Evolutionary conservation across 768 basidiomycete genomes (phyloP).

Genomic region (Chlorophyllum brunneum): DNA sequence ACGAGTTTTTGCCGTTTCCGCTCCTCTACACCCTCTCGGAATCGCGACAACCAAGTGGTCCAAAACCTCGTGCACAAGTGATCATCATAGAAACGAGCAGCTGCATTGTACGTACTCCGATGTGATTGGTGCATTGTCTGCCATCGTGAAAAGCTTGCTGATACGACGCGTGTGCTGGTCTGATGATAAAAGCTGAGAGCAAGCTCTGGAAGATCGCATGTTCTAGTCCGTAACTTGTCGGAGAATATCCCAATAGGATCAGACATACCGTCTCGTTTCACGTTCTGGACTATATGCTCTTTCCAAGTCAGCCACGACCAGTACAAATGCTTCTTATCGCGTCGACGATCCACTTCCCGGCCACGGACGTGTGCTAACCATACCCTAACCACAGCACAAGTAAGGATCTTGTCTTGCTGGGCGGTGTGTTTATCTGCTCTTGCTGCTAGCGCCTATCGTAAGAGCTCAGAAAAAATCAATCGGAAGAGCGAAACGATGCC

Average conservation of each 20-base stretch:
- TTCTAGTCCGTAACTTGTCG: background rate
- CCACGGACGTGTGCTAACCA: constrained; percentile 27
- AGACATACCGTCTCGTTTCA: constrained; percentile 19
- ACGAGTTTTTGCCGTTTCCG: constrained; percentile 21
- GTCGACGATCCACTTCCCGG: constrained; percentile 19
- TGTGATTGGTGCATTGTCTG: constrained; percentile 19
- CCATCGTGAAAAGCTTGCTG: constrained; percentile 18
- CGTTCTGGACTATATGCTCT: constrained; percentile 15
- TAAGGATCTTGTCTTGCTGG: constrained; percentile 22
- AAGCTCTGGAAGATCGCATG: constrained; percentile 16
- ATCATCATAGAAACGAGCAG: constrained; percentile 19
- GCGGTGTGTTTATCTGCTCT: constrained; percentile 49
- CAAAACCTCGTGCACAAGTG: constrained; percentile 16
- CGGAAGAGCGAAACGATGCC: constrained; percentile 2
- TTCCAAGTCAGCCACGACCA: constrained; percentile 21
- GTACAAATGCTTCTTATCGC: constrained; percentile 14
- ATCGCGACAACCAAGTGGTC: constrained; percentile 1
- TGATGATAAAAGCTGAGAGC: constrained; percentile 18
- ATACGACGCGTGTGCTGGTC: constrained; percentile 16
- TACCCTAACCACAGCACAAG: constrained; percentile 23
- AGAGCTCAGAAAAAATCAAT: background rate
- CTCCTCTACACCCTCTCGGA: constrained; percentile 19
- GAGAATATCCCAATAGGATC: background rate
- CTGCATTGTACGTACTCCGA: constrained; percentile 20
- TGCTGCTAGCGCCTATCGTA: constrained; percentile 45